Percentiles rank a stretch among this genome's conserved stretches.
Conservation (phyloP, 2,329 filamentous ascomycete species). For the Talaromyces marneffei region DNA sequence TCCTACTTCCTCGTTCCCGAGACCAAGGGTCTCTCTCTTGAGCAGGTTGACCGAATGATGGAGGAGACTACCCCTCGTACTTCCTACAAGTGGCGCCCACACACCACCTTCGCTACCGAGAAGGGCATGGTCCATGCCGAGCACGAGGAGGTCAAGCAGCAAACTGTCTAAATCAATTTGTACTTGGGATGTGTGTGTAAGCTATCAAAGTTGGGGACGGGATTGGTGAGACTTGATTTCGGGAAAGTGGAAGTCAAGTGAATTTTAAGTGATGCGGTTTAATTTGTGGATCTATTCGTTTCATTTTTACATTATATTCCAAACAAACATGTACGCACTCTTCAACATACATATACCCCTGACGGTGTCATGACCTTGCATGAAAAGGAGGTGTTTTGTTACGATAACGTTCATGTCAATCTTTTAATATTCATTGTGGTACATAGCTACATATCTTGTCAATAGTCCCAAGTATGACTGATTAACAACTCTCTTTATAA, state of each 20-base stretch:
- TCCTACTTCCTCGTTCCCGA: constrained; percentile 68
- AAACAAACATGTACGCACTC: not conserved
- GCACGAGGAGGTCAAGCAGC: constrained; percentile 15
- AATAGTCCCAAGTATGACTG: not conserved
- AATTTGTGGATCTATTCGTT: not conserved
- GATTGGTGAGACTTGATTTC: not conserved
- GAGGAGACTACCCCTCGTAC: constrained; percentile 75
- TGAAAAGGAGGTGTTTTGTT: constrained; percentile 6
- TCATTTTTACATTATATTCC: not conserved
- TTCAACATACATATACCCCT: constrained; percentile 6
- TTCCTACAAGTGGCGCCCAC: constrained; percentile 69
- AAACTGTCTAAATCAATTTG: not conserved
- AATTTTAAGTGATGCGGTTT: not conserved
- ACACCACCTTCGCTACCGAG: constrained; percentile 60
- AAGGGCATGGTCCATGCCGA: constrained; percentile 45
- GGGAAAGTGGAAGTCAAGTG: not conserved
- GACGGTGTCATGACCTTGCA: constrained; percentile 11
- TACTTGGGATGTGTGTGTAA: not conserved
- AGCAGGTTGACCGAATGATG: constrained; percentile 83
- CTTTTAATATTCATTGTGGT: not conserved
- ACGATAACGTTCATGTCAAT: not conserved
- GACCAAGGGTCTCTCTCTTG: constrained; percentile 70
- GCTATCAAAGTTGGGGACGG: not conserved
- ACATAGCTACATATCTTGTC: not conserved
- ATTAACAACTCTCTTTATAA: not conserved